phyloP scores from a whole-genome alignment of 2,329 filamentous ascomycete species.

The Microsporum audouinii region DNA sequence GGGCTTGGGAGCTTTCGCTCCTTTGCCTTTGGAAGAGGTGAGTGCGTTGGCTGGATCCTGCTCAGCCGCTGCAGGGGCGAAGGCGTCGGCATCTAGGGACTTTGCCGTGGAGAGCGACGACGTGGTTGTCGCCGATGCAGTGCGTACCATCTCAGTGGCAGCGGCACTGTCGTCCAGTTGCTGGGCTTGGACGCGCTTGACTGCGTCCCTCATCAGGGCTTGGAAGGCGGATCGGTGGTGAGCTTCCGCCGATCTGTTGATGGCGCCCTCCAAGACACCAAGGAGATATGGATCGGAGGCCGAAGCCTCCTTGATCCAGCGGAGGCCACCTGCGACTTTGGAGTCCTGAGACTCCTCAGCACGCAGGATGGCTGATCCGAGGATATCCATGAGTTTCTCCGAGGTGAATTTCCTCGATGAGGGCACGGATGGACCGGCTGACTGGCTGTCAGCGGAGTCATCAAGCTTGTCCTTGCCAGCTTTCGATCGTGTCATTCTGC shows the following conservation, averaged over 20 bases:
- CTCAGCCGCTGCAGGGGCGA: constrained; percentile 18
- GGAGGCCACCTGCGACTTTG: constrained; percentile 22
- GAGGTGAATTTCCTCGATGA: constrained; percentile 19
- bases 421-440: constrained; percentile 9
- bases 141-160: constrained; percentile 15
- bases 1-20: constrained; percentile 21
- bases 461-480: constrained; percentile 9
- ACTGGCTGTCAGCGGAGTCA: constrained; percentile 11
- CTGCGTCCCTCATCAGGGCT: constrained; percentile 21
- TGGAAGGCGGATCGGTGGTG: constrained; percentile 23
- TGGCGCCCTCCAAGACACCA: constrained; percentile 22
- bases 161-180: constrained; percentile 7
- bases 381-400: constrained; percentile 20
- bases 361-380: constrained; percentile 20
- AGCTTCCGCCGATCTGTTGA: constrained; percentile 20
- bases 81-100: constrained; percentile 27
- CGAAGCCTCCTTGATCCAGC: constrained; percentile 21
- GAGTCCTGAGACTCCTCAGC: constrained; percentile 22
- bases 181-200: constrained; percentile 15
- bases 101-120: constrained; percentile 31
- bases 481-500: constrained; percentile 9
- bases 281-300: constrained; percentile 24
- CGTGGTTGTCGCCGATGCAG: constrained; percentile 18
- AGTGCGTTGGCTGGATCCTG: constrained; percentile 12
- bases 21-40: constrained; percentile 17